Base-by-base conservation (phyloP, 306 rosid genomes). In the Castanea sativa region DNA sequence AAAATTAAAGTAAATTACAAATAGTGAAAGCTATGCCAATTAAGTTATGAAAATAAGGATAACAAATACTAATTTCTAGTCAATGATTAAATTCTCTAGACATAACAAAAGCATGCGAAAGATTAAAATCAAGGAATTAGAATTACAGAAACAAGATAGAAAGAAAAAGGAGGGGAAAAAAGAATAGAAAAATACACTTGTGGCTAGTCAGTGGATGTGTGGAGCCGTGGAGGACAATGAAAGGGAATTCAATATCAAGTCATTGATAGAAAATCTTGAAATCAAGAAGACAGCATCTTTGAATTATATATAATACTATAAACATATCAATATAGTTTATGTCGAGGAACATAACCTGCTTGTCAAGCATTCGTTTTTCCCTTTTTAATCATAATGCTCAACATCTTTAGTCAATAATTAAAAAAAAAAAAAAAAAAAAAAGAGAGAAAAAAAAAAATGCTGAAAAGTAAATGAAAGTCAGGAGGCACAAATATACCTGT, bases 401-500 rank as follows among this genome's bases (percentile, higher is more conserved):
- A 11, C 45, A 33, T 67, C 52, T 16, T 8, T 67, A 21, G 43
- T 6, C 43, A 38, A 38, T 38, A 35, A 35, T 5, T 5, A 1
- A 32, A 5, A 32, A 5, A 32, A 5, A 4, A 33, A 5, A 33
- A 33, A 33, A 33, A 33, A 35, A 1, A 35, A 35, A 5, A 35
- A 1, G 1, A 33, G 5, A 35, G 1, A 35, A 6, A 35, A 6
- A 1, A 33, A 33, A 5, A 67, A 4, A 19, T 33, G 52, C 1
- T 35, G 15, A n/a, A 8, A 3, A 67, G 4, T 1, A 33, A 75
- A 43, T 8, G 57, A 49, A 63, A 27, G 16, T 65, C 45, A 55
- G 49, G 38, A 61, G 60, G 72, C 74, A 13, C 15, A 73, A 85
- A 74, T 71, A 76, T 32, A 95, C 99, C 98, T 92, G 99, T 85